phyloP scores from a whole-genome alignment of 2,329 filamentous ascomycete species.

The Aspergillus fischeri region DNA sequence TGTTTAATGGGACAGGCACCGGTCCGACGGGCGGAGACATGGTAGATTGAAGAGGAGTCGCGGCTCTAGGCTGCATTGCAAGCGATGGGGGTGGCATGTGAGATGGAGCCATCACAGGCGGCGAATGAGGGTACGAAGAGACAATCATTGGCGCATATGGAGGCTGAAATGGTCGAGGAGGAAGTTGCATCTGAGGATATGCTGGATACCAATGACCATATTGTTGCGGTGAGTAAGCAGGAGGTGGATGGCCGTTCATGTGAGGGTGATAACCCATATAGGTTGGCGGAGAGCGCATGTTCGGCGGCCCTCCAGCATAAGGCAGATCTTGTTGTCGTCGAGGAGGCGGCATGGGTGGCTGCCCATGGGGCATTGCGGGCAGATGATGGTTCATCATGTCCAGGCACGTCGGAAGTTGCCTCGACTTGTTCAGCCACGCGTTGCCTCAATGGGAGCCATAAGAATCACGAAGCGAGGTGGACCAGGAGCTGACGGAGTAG shows the following conservation, averaged over 20 bases:
- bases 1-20: constrained; percentile 24
- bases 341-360: constrained; percentile 48
- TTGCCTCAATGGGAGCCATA: constrained; percentile 41
- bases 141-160: constrained; percentile 42
- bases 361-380: constrained; percentile 44
- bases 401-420: constrained; percentile 28
- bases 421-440: constrained; percentile 35
- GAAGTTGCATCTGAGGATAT: constrained; percentile 38
- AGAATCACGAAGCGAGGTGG: constrained; percentile 24
- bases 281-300: constrained; percentile 55
- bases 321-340: constrained; percentile 45
- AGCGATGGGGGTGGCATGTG: constrained; percentile 34
- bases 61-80: constrained; percentile 34
- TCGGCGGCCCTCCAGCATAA: constrained; percentile 43
- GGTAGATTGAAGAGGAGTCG: constrained; percentile 34
- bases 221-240: constrained; percentile 41
- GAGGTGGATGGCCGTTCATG: constrained; percentile 52
- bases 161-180: constrained; percentile 37
- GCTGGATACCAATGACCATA: constrained; percentile 46
- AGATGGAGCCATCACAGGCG: constrained; percentile 36
- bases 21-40: constrained; percentile 33
- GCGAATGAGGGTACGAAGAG: constrained; percentile 41
- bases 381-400: constrained; percentile 45
- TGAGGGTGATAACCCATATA: constrained; percentile 57
- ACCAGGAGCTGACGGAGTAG: constrained; percentile 14